Evolutionary conservation across 345 rosid genomes (phyloP).

Genomic region (Populus nigra): DNA sequence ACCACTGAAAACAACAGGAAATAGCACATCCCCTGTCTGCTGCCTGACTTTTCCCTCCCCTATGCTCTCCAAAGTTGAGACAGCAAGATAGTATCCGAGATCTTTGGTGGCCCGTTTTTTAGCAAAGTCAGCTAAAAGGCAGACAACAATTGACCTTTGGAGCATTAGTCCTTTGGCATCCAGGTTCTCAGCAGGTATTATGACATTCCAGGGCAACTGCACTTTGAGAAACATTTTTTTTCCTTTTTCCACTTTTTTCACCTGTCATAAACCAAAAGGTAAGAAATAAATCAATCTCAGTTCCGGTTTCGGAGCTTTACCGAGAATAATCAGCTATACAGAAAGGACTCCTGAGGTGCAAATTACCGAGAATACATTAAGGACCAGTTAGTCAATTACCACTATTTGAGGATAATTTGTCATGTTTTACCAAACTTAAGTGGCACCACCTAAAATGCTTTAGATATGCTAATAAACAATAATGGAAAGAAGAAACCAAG

Average conservation of each 20-base stretch:
- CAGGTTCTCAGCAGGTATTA: slow-evolving; percentile 63
- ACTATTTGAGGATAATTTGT: background rate
- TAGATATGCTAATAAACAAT: too few relatives aligned
- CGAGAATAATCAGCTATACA: background rate
- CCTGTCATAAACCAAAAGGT: slow-evolving; percentile 13
- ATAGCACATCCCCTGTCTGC: slow-evolving; percentile 67
- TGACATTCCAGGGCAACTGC: slow-evolving; percentile 71
- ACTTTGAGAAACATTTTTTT: slow-evolving; percentile 66
- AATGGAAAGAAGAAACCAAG: background rate
- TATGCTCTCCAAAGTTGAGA: slow-evolving; percentile 53
- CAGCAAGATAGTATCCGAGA: slow-evolving; percentile 61
- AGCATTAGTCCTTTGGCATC: slow-evolving; percentile 70
- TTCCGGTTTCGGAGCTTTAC: background rate
- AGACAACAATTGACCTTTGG: slow-evolving; percentile 55
- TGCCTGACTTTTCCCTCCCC: slow-evolving; percentile 80
- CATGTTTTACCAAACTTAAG: background rate
- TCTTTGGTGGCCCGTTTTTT: slow-evolving; percentile 65
- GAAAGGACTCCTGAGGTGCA: background rate
- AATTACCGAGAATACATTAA: too few relatives aligned
- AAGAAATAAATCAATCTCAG: background rate
- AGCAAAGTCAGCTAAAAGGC: slow-evolving; percentile 62
- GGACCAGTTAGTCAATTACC: background rate
- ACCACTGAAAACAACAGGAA: slow-evolving; percentile 67
- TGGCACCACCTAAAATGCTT: background rate
- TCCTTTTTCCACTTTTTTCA: background rate